Base-by-base conservation (phyloP, 2,329 filamentous ascomycete species). In the Chaetomium strumarium region DNA sequence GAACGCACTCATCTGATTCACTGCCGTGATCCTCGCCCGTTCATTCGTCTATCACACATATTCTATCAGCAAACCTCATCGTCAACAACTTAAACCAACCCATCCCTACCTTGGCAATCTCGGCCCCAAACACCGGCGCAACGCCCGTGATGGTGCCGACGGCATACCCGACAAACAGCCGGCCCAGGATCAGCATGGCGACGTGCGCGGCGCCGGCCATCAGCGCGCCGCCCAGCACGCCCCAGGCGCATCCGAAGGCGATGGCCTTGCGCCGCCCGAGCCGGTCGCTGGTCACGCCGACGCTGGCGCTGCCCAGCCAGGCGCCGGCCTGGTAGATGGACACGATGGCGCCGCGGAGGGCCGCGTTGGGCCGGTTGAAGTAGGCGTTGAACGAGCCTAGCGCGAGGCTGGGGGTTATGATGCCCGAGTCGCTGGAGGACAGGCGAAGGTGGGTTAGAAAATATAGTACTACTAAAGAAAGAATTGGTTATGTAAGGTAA, bases 151-250 rank as follows among this genome's bases (percentile, higher is more conserved):
- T 71, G 1, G 70, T 72, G 0, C 70, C 70, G 0, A 72, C 70
- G 1, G 70, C 70, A 16, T 63, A 72, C 0, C 70, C 70, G 4
- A 72, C 62, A 5, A 72, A 48, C 0, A 72, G 64, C 2, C 70
- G 68, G 0, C 70, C 70, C 1, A 69, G 55, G 19, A 72, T 70
- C 1, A 72, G 63, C 70, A 72, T 72, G 0, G 65, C 65, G 46
- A 72, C 69, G 20, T 72, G 70, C 1, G 64, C 68, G 0, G 69
- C 70, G 1, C 67, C 70, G n/a, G 70, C 65, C 70, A 72, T 72
- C 38, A 72, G 46, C 0, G 68, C 69, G 16, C 66, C 69, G 0
- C 69, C 70, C 1, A 72, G 60, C 0, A 68, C 68, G 2, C 70
- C 70, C 66, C 66, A 72, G 5, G 68, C 63, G 33, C 69, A 71